These are phyloP conservation scores for Carex pumila DNA, from an alignment of 176 grass and related monocot genomes.

Conservation along the genomic window DNA sequence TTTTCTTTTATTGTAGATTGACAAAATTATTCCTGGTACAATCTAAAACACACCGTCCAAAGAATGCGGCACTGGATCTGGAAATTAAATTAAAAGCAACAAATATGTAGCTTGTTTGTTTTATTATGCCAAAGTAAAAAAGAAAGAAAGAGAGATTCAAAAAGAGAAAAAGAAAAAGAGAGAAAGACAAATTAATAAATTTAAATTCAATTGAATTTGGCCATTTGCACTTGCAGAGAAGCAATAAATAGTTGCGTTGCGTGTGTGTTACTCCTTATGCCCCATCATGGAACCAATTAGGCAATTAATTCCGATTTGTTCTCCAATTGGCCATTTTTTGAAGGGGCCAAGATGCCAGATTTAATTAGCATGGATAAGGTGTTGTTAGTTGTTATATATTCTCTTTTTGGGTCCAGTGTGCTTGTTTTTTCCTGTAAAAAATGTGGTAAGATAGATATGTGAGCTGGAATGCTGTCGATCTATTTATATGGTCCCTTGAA, in stretches of 20 bases:
- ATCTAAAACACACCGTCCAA: not conserved
- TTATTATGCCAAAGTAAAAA: not conserved
- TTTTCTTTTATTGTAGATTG: not conserved
- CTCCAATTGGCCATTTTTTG: not conserved
- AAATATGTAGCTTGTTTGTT: not conserved
- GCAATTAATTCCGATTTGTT: not conserved
- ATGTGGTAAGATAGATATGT: not conserved
- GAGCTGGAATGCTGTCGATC: not conserved
- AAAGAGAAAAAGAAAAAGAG: not conserved
- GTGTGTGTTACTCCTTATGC: not conserved
- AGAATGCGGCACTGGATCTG: not conserved
- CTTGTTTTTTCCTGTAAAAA: not conserved
- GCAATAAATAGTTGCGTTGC: constrained; percentile 11
- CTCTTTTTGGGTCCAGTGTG: not conserved
- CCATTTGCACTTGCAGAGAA: not conserved
- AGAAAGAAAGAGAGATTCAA: not conserved
- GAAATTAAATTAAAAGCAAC: not conserved
- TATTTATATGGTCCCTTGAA: not conserved
- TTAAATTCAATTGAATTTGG: not conserved
- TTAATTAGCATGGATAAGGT: constrained; percentile 6
- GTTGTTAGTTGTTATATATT: not conserved
- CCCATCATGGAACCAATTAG: not conserved
- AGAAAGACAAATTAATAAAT: not conserved
- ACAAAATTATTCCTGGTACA: not conserved
- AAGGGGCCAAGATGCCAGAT: not conserved